Base-by-base conservation (phyloP, 106 monocot species). In the Acorus calamus region DNA sequence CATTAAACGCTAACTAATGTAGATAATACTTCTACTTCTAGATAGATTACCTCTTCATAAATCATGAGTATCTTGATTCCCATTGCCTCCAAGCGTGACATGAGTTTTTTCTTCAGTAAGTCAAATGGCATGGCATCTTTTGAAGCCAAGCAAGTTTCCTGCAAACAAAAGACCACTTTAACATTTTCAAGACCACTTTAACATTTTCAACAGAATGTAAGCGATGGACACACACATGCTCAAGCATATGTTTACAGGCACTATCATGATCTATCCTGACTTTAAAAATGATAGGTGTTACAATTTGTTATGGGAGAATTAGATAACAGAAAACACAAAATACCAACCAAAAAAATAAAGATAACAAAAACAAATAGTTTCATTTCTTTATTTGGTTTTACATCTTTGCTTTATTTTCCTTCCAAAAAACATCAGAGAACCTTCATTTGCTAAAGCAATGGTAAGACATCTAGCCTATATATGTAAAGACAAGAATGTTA, bases 121-220 rank as follows among this genome's bases (percentile, higher is more conserved):
- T 87, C 78, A 78, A 94, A 94, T 11, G 94, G 90, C 94, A 94
- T 94, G 41, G 94, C 82, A 68, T 84, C 64, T 72, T 51, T 90
- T 51, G 94, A 94, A 75, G 94, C 94, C 74, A 94, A 70, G 66
- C 94, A 94, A 67, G 94, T 94, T 77, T 94, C 94, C 94, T 94
- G 76, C 43, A 65, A 65, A 49, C 3, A 52, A n/a, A 5, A 8
- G 43, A 44, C 13, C 4, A 3, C 11, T 55, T 63, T 11, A 55
- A 10, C 11, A 7, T n/a, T n/a, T n/a, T n/a, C n/a, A n/a, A n/a
- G 43, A 44, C 13, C 4, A 3, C 11, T 55, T 63, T 11, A 55
- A 10, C 11, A 7, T 28, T 28, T 28, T 28, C 28, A 28, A 28
- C 28, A 28, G 28, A 28, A 28, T 28, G 28, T 28, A 28, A 28